phyloP scores from a whole-genome alignment of 345 rosid species.

The Moringa oleifera region DNA sequence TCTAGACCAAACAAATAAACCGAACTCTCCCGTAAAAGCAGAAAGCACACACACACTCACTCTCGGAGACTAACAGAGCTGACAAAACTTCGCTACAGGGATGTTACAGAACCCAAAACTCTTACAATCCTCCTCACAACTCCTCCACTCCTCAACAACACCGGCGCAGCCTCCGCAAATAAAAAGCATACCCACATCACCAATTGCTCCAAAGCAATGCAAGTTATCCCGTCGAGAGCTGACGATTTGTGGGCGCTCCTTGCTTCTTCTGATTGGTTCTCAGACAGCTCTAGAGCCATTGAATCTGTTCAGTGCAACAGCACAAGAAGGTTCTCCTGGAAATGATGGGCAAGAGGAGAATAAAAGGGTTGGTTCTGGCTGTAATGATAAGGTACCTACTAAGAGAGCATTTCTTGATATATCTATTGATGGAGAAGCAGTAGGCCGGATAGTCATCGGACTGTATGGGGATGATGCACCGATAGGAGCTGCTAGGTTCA shows the following conservation, averaged over 20 bases:
- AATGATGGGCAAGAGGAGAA: slow-evolving; percentile 15
- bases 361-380: slow-evolving; percentile 12
- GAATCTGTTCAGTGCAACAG: slow-evolving; percentile 32
- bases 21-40: neutral
- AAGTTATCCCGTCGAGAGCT: slow-evolving; percentile 62
- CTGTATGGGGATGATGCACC: slow-evolving; percentile 56
- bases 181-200: slow-evolving; percentile 21
- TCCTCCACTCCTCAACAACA: slow-evolving; percentile 22
- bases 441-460: slow-evolving; percentile 70
- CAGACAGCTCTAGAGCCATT: slow-evolving; percentile 37
- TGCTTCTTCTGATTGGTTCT: slow-evolving; percentile 54
- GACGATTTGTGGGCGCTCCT: slow-evolving; percentile 36
- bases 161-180: slow-evolving; percentile 16
- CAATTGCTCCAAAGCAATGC: slow-evolving; percentile 25
- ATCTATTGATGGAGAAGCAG: slow-evolving; percentile 63
- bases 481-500: slow-evolving; percentile 58
- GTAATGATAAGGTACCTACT: slow-evolving; percentile 32
- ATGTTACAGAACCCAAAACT: slow-evolving; percentile 39
- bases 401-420: slow-evolving; percentile 71
- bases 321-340: slow-evolving; percentile 28
- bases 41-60: too few species aligned
- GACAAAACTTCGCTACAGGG: slow-evolving; percentile 8
- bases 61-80: too few species aligned
- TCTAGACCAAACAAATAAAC: too few species aligned
- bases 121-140: slow-evolving; percentile 25